Evolutionary conservation across 2,329 filamentous ascomycete species (phyloP).

Genomic region (Ophiostoma sp.): DNA sequence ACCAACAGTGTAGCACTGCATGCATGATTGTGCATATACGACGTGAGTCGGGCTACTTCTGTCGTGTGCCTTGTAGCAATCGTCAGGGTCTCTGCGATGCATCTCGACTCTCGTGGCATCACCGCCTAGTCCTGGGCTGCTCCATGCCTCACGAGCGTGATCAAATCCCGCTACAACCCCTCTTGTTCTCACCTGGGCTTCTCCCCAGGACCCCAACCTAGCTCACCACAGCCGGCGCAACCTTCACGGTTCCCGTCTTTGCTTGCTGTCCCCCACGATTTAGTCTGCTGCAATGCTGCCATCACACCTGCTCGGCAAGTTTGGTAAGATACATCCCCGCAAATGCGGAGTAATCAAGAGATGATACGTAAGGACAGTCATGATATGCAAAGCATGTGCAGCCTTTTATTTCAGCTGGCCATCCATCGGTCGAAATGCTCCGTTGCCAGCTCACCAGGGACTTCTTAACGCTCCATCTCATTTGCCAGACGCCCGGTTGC

Average conservation of each 20-base stretch:
- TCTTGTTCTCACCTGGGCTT: too few relatives aligned
- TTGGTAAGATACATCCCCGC: not conserved
- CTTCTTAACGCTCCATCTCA: not conserved
- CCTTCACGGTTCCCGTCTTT: not conserved
- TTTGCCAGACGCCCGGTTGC: not conserved
- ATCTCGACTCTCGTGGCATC: not conserved
- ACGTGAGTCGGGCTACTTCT: not conserved
- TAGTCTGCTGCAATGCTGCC: constrained; percentile 1
- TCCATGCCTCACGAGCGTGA: not conserved
- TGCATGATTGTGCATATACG: not conserved
- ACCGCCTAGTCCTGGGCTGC: not conserved
- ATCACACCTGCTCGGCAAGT: not conserved
- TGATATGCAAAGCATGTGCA: not conserved
- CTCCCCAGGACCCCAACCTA: too few relatives aligned
- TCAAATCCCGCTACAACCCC: not conserved
- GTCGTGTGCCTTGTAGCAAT: not conserved
- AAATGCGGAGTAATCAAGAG: not conserved
- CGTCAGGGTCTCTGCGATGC: not conserved
- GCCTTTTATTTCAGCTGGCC: not conserved
- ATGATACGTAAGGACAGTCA: not conserved
- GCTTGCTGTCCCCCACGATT: not conserved
- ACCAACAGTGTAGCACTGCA: not conserved
- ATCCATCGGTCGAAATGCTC: not conserved
- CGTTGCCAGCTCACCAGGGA: not conserved
- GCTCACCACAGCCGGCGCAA: not conserved